These are phyloP conservation scores for Fraxinus greggii DNA, from an alignment of 305 asterid genomes.

Conservation along the genomic window DNA sequence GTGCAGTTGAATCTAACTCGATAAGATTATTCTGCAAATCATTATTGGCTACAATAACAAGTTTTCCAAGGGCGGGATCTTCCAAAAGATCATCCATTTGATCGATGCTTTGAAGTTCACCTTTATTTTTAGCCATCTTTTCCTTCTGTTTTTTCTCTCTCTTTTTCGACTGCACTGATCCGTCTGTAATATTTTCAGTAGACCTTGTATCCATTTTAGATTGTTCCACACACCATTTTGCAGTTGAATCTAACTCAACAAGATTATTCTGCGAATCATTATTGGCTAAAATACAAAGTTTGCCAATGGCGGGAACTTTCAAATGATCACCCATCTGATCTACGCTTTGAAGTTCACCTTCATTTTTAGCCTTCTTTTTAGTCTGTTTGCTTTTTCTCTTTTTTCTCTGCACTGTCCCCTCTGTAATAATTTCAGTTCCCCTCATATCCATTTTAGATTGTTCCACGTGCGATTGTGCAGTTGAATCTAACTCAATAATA, in stretches of 20 bases:
- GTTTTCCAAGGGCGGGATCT: constrained; percentile 11
- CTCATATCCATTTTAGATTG: constrained; percentile 17
- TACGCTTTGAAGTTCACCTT: constrained; percentile 20
- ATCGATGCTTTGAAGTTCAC: constrained; percentile 26
- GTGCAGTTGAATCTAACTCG: constrained; percentile 21
- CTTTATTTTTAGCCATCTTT: constrained; percentile 20
- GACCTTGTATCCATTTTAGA: constrained; percentile 25
- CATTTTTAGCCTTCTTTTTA: constrained; percentile 21
- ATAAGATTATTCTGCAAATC: constrained; percentile 21
- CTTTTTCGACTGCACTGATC: constrained; percentile 30
- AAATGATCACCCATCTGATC: constrained; percentile 32
- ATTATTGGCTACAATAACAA: constrained; percentile 12
- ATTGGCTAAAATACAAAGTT: constrained; percentile 14
- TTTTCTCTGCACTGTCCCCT: constrained; percentile 20
- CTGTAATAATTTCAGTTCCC: constrained; percentile 27
- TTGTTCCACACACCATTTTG: constrained; percentile 21
- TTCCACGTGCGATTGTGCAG: constrained; percentile 15
- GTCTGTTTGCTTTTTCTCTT: constrained; percentile 22
- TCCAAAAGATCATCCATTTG: constrained; percentile 27
- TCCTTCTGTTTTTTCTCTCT: constrained; percentile 18
- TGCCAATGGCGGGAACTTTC: constrained; percentile 16
- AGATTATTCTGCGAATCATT: constrained; percentile 21
- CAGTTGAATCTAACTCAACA: constrained; percentile 18
- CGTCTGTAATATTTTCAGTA: constrained; percentile 29
- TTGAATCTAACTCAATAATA: constrained; percentile 5